Conservation (phyloP, 75 land plant species). For the Cryptomeria japonica region DNA sequence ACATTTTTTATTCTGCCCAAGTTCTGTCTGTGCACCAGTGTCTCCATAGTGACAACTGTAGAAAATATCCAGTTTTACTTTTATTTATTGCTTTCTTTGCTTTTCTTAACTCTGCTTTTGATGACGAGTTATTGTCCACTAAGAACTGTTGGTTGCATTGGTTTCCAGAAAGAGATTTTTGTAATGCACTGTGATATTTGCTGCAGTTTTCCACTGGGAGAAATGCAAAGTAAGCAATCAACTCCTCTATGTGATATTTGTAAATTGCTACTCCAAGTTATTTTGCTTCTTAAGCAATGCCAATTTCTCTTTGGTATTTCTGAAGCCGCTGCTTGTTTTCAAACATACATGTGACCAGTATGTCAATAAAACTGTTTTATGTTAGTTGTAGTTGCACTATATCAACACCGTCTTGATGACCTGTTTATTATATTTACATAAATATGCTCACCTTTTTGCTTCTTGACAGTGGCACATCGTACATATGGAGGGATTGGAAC, state of each 20-base stretch:
- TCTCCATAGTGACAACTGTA: neutral
- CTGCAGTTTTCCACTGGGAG: slow-evolving; percentile 58
- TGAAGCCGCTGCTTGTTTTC: neutral
- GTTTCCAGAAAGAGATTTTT: slow-evolving; percentile 43
- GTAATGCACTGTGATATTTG: slow-evolving; percentile 58
- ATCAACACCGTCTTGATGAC: neutral
- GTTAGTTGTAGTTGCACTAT: neutral
- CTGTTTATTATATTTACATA: neutral
- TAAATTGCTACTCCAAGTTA: neutral
- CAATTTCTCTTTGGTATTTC: neutral
- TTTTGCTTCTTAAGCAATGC: neutral
- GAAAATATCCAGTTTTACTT: neutral
- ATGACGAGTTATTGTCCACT: neutral
- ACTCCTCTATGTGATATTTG: neutral
- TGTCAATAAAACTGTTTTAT: slow-evolving; percentile 3
- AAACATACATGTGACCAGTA: neutral
- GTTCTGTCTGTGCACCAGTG: neutral
- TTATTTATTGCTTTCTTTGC: neutral
- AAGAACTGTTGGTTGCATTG: neutral
- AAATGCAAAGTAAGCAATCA: slow-evolving; percentile 44
- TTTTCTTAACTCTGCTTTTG: slow-evolving; percentile 2
- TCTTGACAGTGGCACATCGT: slow-evolving; percentile 40
- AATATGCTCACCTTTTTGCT: neutral
- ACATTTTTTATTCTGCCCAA: slow-evolving; percentile 4
- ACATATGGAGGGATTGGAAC: slow-evolving; percentile 56